Conservation (phyloP, 2,329 filamentous ascomycete genomes). For the Trichocomaceae sp. region DNA sequence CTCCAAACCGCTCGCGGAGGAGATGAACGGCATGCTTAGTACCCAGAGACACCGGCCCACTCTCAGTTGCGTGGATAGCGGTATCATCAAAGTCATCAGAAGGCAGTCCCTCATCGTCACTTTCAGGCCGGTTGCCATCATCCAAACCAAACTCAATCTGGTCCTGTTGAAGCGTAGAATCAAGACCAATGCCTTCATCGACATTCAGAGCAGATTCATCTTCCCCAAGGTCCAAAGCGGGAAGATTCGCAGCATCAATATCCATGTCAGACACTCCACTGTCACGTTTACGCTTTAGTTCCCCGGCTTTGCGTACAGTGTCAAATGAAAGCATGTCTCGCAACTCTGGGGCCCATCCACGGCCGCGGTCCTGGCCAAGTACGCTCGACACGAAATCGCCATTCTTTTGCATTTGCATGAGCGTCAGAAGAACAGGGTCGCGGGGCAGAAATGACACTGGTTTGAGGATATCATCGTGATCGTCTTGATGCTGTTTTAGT, state of each 20-base stretch:
- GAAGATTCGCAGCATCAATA: conserved; percentile 61
- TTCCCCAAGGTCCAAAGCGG: conserved; percentile 53
- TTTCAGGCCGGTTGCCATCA: conserved; percentile 41
- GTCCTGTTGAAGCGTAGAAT: conserved; percentile 43
- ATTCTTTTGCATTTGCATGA: conserved; percentile 87
- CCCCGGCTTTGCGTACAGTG: conserved; percentile 65
- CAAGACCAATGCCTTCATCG: conserved; percentile 48
- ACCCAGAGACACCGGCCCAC: conserved; percentile 77
- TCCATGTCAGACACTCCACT: conserved; percentile 77
- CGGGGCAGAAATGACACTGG: conserved; percentile 75
- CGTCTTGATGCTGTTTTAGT: conserved; percentile 79
- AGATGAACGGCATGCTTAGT: conserved; percentile 96
- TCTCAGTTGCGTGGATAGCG: conserved; percentile 72
- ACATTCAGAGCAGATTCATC: conserved; percentile 52
- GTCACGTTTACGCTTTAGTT: conserved; percentile 90
- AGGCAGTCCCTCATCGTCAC: conserved; percentile 43
- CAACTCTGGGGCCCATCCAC: conserved; percentile 84
- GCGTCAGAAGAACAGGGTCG: conserved; percentile 75
- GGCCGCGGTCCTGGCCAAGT: conserved; percentile 70
- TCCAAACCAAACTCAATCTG: conserved; percentile 63
- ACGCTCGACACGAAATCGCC: conserved; percentile 85
- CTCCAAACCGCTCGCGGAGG: conserved; percentile 78
- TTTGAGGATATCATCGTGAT: conserved; percentile 80
- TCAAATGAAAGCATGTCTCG: conserved; percentile 87
- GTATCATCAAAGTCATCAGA: conserved; percentile 71